Evolutionary conservation across 169 alveolate genomes (phyloP).

Genomic region (Plasmodium adleri): DNA sequence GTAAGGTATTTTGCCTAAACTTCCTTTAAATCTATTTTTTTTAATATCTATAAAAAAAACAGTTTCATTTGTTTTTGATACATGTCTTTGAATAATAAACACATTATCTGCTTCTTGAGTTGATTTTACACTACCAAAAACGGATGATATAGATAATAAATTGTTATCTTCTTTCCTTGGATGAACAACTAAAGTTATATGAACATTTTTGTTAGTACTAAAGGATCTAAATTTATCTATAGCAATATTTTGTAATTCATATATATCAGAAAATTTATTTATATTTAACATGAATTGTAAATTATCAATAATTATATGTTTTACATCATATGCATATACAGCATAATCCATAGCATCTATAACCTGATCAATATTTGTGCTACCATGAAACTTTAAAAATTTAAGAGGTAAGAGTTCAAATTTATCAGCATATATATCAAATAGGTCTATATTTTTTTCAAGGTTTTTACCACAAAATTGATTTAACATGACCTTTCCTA

Average conservation of each 20-base stretch:
- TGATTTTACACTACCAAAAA: conserved; percentile 96
- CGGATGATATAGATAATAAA: conserved; percentile 91
- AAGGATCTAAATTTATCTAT: conserved; percentile 91
- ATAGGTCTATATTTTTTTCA: conserved; percentile 84
- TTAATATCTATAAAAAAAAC: conserved; percentile 88
- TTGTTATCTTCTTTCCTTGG: conserved; percentile 96
- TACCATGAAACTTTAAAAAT: conserved; percentile 94
- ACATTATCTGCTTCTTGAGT: conserved; percentile 98
- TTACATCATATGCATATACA: conserved; percentile 92
- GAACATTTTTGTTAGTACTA: conserved; percentile 93
- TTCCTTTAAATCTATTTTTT: conserved; percentile 96
- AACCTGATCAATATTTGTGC: conserved; percentile 91
- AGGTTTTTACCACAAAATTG: conserved; percentile 91
- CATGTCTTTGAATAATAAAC: conserved; percentile 90
- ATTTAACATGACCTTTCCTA: conserved; percentile 91
- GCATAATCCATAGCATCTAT: conserved; percentile 96
- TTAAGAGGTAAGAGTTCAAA: conserved; percentile 91
- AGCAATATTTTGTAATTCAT: conserved; percentile 93
- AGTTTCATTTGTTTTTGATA: conserved; percentile 78
- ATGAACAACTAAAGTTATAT: conserved; percentile 94
- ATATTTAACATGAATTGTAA: conserved; percentile 94
- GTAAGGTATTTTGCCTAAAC: conserved; percentile 89
- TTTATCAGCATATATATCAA: conserved; percentile 87
- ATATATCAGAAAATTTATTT: conserved; percentile 84
- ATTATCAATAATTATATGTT: conserved; percentile 94